Percentiles rank a stretch among this genome's conserved stretches.
These are phyloP conservation scores for Colletotrichum trifolii DNA, from an alignment of 2,329 filamentous ascomycete species.

Conservation along the genomic window DNA sequence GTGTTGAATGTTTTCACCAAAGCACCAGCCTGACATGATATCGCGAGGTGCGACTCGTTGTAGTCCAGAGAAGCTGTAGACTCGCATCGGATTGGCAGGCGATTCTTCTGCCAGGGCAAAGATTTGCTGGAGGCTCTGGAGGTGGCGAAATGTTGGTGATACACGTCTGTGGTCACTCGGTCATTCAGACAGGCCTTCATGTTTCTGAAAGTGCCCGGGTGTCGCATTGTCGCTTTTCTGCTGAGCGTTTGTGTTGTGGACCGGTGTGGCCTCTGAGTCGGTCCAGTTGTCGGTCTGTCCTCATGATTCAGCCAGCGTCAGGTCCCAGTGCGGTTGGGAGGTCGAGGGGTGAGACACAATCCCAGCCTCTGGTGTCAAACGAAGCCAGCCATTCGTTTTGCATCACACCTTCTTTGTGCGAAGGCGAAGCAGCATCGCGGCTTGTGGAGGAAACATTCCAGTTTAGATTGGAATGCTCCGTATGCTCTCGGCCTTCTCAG, in stretches of 20 bases:
- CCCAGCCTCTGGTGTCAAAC: conserved; percentile 1
- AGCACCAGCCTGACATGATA: too few species aligned
- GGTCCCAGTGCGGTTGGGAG: not conserved
- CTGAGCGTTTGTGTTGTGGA: not conserved
- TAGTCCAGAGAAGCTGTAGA: conserved; percentile 33
- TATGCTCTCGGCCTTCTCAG: conserved; percentile 5
- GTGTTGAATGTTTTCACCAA: not conserved
- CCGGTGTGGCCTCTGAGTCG: conserved; percentile 5
- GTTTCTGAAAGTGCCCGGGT: conserved; percentile 16
- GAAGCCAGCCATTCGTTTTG: conserved; percentile 14
- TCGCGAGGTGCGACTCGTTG: not conserved
- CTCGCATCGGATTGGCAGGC: conserved; percentile 16
- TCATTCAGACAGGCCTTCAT: not conserved
- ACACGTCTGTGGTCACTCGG: conserved; percentile 5
- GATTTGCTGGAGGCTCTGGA: conserved; percentile 29
- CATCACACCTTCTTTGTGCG: not conserved
- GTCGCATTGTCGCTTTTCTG: conserved; percentile 12
- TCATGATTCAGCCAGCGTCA: not conserved
- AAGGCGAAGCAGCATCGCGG: not conserved
- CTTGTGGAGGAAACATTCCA: conserved; percentile 5
- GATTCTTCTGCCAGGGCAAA: conserved; percentile 27
- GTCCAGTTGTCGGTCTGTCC: not conserved
- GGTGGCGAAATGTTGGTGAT: conserved; percentile 25
- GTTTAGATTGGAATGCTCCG: not conserved
- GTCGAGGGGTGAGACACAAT: conserved; percentile 8